A percentile compares a stretch with the other conserved stretches of the same genome.
Evolutionary conservation across 345 rosid species (phyloP).

Genomic region (Rhodomyrtus tomentosa): DNA sequence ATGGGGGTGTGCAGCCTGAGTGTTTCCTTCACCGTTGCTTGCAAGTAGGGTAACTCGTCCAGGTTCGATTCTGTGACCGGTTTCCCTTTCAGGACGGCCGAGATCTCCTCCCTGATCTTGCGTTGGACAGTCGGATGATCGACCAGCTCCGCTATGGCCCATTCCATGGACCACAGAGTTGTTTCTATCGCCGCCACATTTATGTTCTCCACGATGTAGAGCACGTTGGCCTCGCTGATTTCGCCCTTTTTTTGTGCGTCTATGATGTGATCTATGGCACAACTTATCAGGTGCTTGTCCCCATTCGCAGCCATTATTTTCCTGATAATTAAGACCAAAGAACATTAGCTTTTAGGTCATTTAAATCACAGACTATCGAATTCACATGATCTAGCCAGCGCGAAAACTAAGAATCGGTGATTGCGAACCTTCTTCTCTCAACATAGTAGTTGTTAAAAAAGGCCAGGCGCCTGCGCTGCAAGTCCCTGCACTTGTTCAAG

Average conservation of each 20-base stretch:
- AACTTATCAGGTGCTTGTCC: constrained; percentile 32
- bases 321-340: constrained; percentile 6
- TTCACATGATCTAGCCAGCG: background rate
- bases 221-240: constrained; percentile 47
- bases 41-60: constrained; percentile 30
- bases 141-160: constrained; percentile 62
- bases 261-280: constrained; percentile 50
- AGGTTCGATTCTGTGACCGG: constrained; percentile 34
- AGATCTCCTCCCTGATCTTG: constrained; percentile 38
- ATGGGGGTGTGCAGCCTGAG: constrained; percentile 49
- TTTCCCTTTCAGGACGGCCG: constrained; percentile 13
- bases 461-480: constrained; percentile 42
- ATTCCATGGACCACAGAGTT: constrained; percentile 62
- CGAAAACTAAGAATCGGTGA: background rate
- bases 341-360: background rate
- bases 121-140: constrained; percentile 39
- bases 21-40: constrained; percentile 47
- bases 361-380: background rate
- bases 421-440: constrained; percentile 24
- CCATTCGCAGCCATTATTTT: constrained; percentile 34
- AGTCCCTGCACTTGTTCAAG: constrained; percentile 48
- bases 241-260: constrained; percentile 52
- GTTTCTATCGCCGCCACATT: constrained; percentile 68
- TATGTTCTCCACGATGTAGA: constrained; percentile 58
- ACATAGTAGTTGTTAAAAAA: constrained; percentile 42